phyloP scores from a whole-genome alignment of 2,329 filamentous ascomycete genomes.

The Beauveria brongniartii region DNA sequence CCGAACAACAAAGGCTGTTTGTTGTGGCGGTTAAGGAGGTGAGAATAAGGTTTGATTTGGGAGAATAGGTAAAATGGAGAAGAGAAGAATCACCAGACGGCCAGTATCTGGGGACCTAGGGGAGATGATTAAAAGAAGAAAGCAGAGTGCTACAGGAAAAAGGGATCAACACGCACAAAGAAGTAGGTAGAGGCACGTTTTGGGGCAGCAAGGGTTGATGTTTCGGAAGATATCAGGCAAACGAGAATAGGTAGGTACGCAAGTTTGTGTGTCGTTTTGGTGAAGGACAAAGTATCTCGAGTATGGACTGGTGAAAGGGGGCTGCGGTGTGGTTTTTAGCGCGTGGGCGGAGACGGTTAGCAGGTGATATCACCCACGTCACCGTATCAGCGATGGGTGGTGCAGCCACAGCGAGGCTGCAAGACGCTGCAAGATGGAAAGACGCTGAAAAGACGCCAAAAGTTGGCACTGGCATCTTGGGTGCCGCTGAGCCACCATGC shows the following conservation, averaged over 20 bases:
- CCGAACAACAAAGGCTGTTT: background rate
- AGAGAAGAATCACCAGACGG: conserved; percentile 6
- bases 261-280: background rate
- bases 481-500: conserved; percentile 23
- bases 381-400: no score
- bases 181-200: conserved; percentile 6
- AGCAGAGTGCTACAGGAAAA: conserved; percentile 1
- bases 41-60: background rate
- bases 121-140: conserved; percentile 2
- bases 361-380: background rate
- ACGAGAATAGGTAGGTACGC: background rate
- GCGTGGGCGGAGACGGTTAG: background rate
- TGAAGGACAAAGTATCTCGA: background rate
- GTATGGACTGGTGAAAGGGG: background rate
- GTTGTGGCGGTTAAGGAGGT: background rate
- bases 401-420: no score
- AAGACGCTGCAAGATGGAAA: no score
- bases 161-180: conserved; percentile 10
- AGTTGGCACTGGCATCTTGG: background rate
- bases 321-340: background rate
- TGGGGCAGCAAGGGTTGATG: conserved; percentile 8
- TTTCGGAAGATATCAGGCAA: conserved; percentile 9
- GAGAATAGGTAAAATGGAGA: conserved; percentile 3
- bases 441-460: no score
- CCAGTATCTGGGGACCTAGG: background rate